A percentile compares a stretch with the other conserved stretches of the same genome.
Evolutionary conservation across 805 yeast species (phyloP).

Genomic region (Starmerella bombi): DNA sequence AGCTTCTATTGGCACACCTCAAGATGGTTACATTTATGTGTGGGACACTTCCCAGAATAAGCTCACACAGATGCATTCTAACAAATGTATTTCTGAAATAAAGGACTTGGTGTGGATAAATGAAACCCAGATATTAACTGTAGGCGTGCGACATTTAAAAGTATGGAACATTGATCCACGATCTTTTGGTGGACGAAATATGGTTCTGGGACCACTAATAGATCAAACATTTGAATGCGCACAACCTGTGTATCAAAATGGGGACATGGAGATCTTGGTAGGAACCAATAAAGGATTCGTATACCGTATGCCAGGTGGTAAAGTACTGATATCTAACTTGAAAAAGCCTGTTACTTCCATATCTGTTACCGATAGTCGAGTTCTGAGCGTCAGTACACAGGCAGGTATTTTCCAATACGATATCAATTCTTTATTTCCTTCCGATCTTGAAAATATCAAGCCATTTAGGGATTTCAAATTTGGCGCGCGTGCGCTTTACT

Average conservation of each 20-base stretch:
- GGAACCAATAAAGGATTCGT: conserved; percentile 15
- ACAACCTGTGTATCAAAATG: conserved; percentile 24
- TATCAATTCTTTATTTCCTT: too few relatives aligned
- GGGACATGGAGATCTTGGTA: conserved; percentile 22
- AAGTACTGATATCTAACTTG: neutral
- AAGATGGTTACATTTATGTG: conserved; percentile 53
- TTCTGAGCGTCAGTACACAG: too few relatives aligned
- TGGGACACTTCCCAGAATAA: conserved; percentile 37
- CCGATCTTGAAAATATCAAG: too few relatives aligned
- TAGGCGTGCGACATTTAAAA: conserved; percentile 49
- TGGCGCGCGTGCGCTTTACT: too few relatives aligned
- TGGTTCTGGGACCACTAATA: conserved; percentile 38
- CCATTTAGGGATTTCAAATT: too few relatives aligned
- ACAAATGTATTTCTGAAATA: conserved; percentile 49
- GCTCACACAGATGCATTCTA: conserved; percentile 36
- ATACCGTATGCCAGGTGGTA: conserved; percentile 11
- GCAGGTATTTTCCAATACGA: too few relatives aligned
- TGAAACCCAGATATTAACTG: conserved; percentile 37
- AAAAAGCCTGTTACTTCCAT: too few relatives aligned
- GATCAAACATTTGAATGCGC: conserved; percentile 38
- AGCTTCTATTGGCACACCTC: conserved; percentile 51
- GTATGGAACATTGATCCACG: conserved; percentile 39
- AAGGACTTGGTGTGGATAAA: conserved; percentile 45
- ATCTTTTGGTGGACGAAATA: conserved; percentile 45
- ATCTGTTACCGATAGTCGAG: too few relatives aligned